Base-by-base conservation (phyloP, 345 rosid genomes). In the Arabidopsis suecica region DNA sequence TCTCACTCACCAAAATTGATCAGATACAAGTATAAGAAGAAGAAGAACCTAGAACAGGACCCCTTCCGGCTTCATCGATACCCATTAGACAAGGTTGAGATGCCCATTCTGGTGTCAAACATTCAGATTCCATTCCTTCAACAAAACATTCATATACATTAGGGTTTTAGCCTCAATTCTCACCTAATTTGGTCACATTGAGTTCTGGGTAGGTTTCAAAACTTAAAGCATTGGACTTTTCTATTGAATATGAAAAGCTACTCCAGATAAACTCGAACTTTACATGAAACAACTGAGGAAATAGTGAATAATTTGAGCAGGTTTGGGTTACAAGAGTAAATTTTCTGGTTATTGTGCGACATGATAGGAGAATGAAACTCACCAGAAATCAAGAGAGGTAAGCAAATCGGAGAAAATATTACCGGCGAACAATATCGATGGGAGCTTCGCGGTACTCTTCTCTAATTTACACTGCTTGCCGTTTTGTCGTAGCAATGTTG, bases 11-110 rank as follows among this genome's bases (percentile, higher is more conserved):
- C 7, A 55, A 9, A 23, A 2, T 12, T 61, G 41, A 53, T 22
- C 12, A 40, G 32, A 11, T 55, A 10, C 30, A n/a, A n/a, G 61
- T 25, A 58, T 33, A 30, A 20, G 66, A 16, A 8, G 28, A 55
- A 40, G 57, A 61, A 51, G 50, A 45, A 4, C 96, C 97, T 36
- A 89, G 85, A 71, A 93, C 96, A 56, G 98, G 97, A 64, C 95
- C 97, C 58, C 98, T 95, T 8, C 97, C 97, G 50, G 97, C 97
- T 83, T 93, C 97, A 65, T 93, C 96, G 81, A 93, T 93, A 40
- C 98, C 98, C 88, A 91, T 91, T 40, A 91, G 81, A 83, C 98
- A 93, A 69, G 96, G 96, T 38, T 66, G 74, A 33, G 95, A 87
- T 3, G 87, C 90, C 98, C 97, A 93, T 55, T 79, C 70, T 34